Evolutionary conservation across 345 rosid species (phyloP), one percentile per base, ranked within the genome.

Genomic region (Trapa bicornis): DNA sequence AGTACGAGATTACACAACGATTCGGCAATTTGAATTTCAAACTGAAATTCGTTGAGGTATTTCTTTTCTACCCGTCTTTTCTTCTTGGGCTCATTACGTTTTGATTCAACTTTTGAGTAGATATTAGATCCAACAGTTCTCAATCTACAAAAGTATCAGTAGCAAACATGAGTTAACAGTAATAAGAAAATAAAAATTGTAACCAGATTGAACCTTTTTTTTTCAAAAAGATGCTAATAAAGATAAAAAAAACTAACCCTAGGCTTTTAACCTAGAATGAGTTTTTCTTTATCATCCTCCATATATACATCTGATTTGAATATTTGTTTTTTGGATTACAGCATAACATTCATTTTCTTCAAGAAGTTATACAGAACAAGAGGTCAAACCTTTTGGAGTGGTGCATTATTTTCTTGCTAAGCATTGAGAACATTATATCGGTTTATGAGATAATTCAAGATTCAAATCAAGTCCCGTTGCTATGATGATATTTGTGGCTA

Each of bases 321-420:
- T 35, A 54, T 54, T 22, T 8, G 60, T 10, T 22, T 54, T 4
- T 54, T 54, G 60, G 63, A 8, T 70, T 79, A 85, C 96, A 92
- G 98, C 96, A 87, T 71, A 92, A 92, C 80, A 86, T 92, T 80
- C 96, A 78, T 74, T 92, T 89, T 80, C 96, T 87, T 67, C 93
- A 88, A 80, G 93, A 89, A 80, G 98, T 85, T 57, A 79, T 89
- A 74, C 96, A 87, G 74, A 92, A 86, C 79, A 79, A 90, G 73
- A 75, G 84, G 68, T 87, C 98, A 0, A 92, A 87, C 78, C 87
- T 89, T 66, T 77, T 85, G 72, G 96, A 92, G 71, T 91, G 96
- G 96, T 85, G 89, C 84, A 85, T 92, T 72, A 88, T 89, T 72
- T 84, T 89, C 84, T 82, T 92, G 68, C 72, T 89, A 69, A 79